phyloP scores from a whole-genome alignment of 805 yeast genomes.

The Komagataella mondaviorum region DNA sequence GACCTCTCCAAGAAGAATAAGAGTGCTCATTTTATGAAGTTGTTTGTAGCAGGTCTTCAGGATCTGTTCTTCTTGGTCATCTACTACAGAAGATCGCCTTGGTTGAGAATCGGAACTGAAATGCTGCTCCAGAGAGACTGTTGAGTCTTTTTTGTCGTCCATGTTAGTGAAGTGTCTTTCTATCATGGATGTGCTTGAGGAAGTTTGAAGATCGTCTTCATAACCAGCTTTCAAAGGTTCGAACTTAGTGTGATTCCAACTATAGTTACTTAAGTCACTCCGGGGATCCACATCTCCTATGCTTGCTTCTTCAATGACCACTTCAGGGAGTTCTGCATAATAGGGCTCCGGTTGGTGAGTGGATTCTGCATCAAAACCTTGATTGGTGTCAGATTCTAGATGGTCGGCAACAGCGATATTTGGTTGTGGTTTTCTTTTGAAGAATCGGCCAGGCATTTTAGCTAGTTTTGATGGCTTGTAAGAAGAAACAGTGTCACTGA shows the following conservation, averaged over 20 bases:
- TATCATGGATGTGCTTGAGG: background rate
- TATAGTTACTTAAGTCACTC: background rate
- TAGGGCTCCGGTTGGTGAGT: background rate
- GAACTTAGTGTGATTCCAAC: background rate
- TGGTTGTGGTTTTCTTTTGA: background rate
- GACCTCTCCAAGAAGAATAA: slow-evolving; percentile 4
- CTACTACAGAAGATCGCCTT: background rate
- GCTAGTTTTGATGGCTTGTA: background rate
- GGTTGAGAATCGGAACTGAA: background rate
- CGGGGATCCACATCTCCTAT: background rate
- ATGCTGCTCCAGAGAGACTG: background rate
- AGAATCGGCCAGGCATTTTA: background rate
- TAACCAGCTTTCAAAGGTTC: background rate
- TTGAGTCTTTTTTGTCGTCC: background rate
- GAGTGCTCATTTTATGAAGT: slow-evolving; percentile 8
- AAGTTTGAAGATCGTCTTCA: background rate
- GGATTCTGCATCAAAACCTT: background rate
- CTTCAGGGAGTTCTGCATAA: background rate
- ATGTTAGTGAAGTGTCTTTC: background rate
- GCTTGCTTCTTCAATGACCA: background rate
- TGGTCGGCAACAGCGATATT: background rate
- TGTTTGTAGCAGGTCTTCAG: background rate
- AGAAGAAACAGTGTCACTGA: background rate
- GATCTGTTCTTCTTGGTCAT: background rate
- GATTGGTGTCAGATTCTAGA: background rate